A percentile compares a stretch with the other conserved stretches of the same genome.
phyloP scores from a whole-genome alignment of 2,329 filamentous ascomycete genomes.

The Orbilia blumenaviensis region DNA sequence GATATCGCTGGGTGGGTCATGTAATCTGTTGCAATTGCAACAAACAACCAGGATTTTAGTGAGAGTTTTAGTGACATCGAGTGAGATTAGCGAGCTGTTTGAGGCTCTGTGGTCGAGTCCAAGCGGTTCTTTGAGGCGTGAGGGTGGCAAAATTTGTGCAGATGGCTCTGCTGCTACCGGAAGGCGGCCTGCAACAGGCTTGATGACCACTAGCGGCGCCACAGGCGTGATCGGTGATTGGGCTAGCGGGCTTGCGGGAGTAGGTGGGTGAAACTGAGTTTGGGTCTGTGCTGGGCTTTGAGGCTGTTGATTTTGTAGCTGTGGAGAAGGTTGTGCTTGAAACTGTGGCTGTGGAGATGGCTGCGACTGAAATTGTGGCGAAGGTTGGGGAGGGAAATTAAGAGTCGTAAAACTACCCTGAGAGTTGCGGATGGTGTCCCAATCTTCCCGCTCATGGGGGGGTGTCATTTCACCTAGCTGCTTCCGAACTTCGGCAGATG shows the following conservation, averaged over 20 bases:
- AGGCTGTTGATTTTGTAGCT: background rate
- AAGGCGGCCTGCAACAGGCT: conserved; percentile 32
- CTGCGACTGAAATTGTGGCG: background rate
- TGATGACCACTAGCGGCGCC: conserved; percentile 2
- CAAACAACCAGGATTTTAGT: conserved; percentile 39
- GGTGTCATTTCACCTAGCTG: conserved; percentile 51
- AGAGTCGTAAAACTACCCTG: conserved; percentile 27
- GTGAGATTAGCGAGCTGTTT: conserved; percentile 42
- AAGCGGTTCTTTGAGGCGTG: conserved; percentile 7
- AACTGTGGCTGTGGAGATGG: background rate
- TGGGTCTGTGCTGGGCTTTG: conserved; percentile 3
- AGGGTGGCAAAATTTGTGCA: background rate
- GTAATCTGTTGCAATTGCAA: conserved; percentile 47
- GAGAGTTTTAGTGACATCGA: conserved; percentile 45
- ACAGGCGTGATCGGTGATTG: background rate
- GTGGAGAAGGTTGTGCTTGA: background rate
- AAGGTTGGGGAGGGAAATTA: conserved; percentile 7
- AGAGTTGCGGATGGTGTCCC: conserved; percentile 39
- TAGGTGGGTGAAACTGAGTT: conserved; percentile 1
- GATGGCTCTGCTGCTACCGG: conserved; percentile 12
- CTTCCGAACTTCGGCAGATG: conserved; percentile 48
- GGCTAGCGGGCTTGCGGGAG: conserved; percentile 14
- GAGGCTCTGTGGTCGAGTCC: conserved; percentile 21
- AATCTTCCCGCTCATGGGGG: conserved; percentile 51
- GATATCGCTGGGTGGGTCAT: conserved; percentile 48